Percentiles rank a stretch among this genome's conserved stretches.
Evolutionary conservation across 768 basidiomycete species (phyloP).

Genomic region (Nevesoporus exiguus): DNA sequence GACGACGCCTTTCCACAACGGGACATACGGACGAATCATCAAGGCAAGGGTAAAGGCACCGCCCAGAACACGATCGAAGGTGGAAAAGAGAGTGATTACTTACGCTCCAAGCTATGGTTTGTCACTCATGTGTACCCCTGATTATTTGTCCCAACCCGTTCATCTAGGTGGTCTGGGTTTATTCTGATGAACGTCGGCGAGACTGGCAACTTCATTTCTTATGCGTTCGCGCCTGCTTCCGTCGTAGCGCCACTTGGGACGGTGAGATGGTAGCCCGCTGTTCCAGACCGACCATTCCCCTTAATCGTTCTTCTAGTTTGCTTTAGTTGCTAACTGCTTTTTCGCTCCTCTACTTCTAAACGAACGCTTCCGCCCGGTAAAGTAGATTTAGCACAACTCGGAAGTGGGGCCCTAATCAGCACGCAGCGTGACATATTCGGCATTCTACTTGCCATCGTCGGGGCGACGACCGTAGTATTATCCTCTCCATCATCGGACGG

Average conservation of each 20-base stretch:
- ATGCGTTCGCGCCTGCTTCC: constrained; percentile 88
- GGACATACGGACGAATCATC: constrained; percentile 3
- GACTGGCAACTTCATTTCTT: constrained; percentile 85
- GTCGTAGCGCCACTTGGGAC: constrained; percentile 95
- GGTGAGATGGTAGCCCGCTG: constrained; percentile 43
- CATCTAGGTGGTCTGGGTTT: constrained; percentile 83
- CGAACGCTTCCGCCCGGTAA: constrained; percentile 78
- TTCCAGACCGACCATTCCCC: neutral
- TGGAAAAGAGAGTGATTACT: constrained; percentile 67
- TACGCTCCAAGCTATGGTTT: constrained; percentile 82
- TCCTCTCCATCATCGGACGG: constrained; percentile 70
- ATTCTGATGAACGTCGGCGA: constrained; percentile 90
- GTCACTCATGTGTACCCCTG: constrained; percentile 17
- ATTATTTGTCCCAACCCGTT: neutral
- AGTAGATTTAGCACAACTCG: constrained; percentile 14
- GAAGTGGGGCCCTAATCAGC: constrained; percentile 13
- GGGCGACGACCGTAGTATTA: constrained; percentile 91
- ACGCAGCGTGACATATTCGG: constrained; percentile 72
- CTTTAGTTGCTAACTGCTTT: constrained; percentile 92
- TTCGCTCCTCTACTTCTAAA: constrained; percentile 84
- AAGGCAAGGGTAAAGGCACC: constrained; percentile 3
- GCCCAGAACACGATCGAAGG: constrained; percentile 27
- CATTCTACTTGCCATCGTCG: constrained; percentile 76
- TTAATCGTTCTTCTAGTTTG: constrained; percentile 51
- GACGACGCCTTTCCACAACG: constrained; percentile 37